Base-by-base conservation (phyloP, 202 grass and related monocot genomes). In the Digitaria exilis region DNA sequence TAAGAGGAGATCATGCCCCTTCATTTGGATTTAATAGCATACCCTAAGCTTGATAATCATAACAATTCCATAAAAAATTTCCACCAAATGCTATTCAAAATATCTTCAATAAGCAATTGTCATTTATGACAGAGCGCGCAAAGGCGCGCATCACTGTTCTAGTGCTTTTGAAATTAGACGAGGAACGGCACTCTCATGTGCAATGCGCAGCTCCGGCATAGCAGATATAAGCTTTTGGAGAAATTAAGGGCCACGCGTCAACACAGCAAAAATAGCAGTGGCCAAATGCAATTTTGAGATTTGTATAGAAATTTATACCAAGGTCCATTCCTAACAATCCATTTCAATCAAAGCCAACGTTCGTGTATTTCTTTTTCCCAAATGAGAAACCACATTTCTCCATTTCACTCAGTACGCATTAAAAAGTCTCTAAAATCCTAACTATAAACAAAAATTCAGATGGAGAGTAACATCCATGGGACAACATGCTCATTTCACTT, bases 361-460 rank as follows among this genome's bases (percentile, higher is more conserved):
- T 46, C 59, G 26, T 37, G 6, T 50, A 69, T 83, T 72, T 54
- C 11, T 7, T 35, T 55, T 69, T 57, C 2, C 52, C 31, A 68
- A 67, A 41, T 39, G n/a, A 21, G 32, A 31, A 79, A 79, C 17
- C 25, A 82, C 25, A 32, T 43, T 44, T 55, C 55, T 58, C 19
- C 80, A 77, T 56, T 77, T 71, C 46, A 46, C 15, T 16, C 25
- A 82, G 5, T 46, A 59, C 41, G 25, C 2, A 24, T 63, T 15
- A 62, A 32, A 82, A 25, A 64, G 44, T n/a, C n/a, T 31, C 17
- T 43, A 64, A 52, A 29, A 59, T 48, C 21, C 9, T 9, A 42
- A 79, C 65, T 70, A 15, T 41, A 50, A 78, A 41, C 10, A 24
- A 37, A 14, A 82, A 62, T 64, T 64, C 65, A 56, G 26, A 85